phyloP scores from a whole-genome alignment of 768 basidiomycete species.

The Mycena rebaudengoi region DNA sequence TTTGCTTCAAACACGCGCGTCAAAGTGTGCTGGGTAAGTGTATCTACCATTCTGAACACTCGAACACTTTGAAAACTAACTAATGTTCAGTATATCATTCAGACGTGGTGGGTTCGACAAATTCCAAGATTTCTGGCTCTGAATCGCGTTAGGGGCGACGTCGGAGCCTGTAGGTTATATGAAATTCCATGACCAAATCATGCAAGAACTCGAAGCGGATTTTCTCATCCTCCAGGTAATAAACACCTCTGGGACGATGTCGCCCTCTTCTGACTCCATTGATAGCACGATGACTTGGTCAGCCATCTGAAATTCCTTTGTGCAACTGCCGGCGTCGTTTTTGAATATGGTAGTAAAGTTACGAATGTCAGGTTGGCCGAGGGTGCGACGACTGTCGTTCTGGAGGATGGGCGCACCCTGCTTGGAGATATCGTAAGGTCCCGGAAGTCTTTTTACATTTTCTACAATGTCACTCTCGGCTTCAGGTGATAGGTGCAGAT shows the following conservation, averaged over 20 bases:
- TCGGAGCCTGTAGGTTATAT: constrained; percentile 13
- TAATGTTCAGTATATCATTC: constrained; percentile 7
- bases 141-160: background rate
- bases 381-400: background rate
- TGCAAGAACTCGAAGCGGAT: constrained; percentile 14
- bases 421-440: constrained; percentile 11
- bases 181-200: constrained; percentile 17
- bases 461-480: background rate
- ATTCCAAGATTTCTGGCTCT: background rate
- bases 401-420: background rate
- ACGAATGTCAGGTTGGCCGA: background rate
- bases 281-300: constrained; percentile 16
- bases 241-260: background rate
- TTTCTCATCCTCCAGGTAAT: constrained; percentile 18
- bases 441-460: background rate
- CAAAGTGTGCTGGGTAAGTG: constrained; percentile 9
- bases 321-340: constrained; percentile 6
- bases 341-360: background rate
- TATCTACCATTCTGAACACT: background rate
- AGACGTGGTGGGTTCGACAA: constrained; percentile 1
- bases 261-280: background rate
- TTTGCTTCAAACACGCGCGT: background rate
- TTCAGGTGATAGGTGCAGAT: constrained; percentile 25
- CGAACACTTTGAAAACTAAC: no score
- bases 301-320: constrained; percentile 12